Conservation (phyloP, 2,329 filamentous ascomycete genomes). For the Blastomyces emzantsi region DNA sequence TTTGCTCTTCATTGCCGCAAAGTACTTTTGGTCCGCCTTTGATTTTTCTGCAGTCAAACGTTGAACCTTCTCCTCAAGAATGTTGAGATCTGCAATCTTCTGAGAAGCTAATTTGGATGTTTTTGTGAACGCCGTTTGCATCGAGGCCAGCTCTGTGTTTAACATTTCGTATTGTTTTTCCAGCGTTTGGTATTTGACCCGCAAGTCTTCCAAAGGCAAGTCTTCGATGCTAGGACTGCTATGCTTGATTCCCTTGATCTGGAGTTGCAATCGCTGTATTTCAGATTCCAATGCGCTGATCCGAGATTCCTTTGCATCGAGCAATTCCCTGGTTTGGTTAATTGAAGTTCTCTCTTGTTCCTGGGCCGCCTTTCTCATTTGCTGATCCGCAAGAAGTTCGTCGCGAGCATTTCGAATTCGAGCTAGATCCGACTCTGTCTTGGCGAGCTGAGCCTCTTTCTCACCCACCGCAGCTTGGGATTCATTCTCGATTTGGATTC, state of each 20-base stretch:
- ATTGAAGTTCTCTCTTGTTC: conserved; percentile 63
- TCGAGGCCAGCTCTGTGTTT: conserved; percentile 75
- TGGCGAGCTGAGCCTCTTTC: conserved; percentile 69
- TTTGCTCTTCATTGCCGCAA: conserved; percentile 88
- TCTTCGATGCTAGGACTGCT: conserved; percentile 44
- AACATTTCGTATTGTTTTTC: conserved; percentile 75
- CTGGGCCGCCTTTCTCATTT: conserved; percentile 67
- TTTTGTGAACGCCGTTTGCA: conserved; percentile 87
- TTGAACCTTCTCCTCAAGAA: conserved; percentile 67
- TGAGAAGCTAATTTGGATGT: conserved; percentile 75
- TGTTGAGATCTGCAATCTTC: conserved; percentile 69
- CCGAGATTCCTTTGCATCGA: conserved; percentile 67
- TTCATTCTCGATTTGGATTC: conserved; percentile 72
- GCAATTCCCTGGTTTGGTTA: conserved; percentile 69
- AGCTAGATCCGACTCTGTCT: conserved; percentile 74
- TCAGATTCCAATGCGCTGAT: conserved; percentile 78
- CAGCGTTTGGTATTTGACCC: conserved; percentile 62
- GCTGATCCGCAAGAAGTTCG: conserved; percentile 72
- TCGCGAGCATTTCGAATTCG: conserved; percentile 77
- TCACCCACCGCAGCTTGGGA: conserved; percentile 63
- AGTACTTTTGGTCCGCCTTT: conserved; percentile 97
- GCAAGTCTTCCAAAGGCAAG: conserved; percentile 61
- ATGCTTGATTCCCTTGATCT: conserved; percentile 42
- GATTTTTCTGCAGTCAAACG: conserved; percentile 77
- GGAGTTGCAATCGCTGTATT: conserved; percentile 57